A percentile compares a stretch with the other conserved stretches of the same genome.
Evolutionary conservation across 2,329 filamentous ascomycete genomes (phyloP).

Genomic region (Epichloe bromicola): DNA sequence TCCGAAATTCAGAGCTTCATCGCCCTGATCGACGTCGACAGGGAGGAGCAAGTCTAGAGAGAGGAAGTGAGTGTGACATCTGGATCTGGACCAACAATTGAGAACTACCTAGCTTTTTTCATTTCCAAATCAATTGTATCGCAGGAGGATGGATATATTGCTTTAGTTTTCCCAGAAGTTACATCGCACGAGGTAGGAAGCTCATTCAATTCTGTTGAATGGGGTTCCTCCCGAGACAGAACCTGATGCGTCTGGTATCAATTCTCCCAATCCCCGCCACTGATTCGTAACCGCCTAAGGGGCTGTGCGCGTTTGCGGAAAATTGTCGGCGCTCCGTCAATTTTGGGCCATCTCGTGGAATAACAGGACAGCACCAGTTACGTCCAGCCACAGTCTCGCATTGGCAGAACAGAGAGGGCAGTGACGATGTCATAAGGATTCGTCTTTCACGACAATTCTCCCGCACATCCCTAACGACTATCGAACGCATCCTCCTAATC

Average conservation of each 20-base stretch:
- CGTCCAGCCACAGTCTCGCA: not conserved
- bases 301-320: constrained; percentile 18
- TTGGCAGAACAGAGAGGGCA: not conserved
- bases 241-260: not conserved
- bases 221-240: too few relatives aligned
- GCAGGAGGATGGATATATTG: too few relatives aligned
- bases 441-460: not conserved
- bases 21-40: too few relatives aligned
- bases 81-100: too few relatives aligned
- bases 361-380: constrained; percentile 5
- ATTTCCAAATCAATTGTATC: too few relatives aligned
- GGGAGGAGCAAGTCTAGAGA: too few relatives aligned
- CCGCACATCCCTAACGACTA: not conserved
- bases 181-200: too few relatives aligned
- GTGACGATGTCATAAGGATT: not conserved
- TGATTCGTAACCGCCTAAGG: constrained; percentile 13
- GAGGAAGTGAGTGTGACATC: too few relatives aligned
- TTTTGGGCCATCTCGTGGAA: constrained; percentile 13
- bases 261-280: constrained; percentile 5
- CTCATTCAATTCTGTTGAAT: too few relatives aligned
- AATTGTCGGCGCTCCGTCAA: constrained; percentile 24
- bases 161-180: too few relatives aligned
- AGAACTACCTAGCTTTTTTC: too few relatives aligned
- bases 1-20: too few relatives aligned
- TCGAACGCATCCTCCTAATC: not conserved